Percentiles rank a stretch among this genome's conserved stretches.
Conservation (phyloP, 805 yeast genomes). For the Metschnikowia cerradonensis region DNA sequence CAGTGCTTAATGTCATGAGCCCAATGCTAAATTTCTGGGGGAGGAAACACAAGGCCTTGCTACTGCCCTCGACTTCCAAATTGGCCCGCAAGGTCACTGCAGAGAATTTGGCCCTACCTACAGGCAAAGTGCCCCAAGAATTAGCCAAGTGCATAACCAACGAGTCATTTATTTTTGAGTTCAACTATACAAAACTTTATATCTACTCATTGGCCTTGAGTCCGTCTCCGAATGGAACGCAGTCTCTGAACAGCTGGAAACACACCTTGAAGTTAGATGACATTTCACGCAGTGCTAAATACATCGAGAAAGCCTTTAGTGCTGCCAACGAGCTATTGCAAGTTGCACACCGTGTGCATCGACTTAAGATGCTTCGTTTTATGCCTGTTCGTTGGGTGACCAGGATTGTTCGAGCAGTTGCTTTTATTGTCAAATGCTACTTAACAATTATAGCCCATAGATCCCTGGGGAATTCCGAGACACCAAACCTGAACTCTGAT, state of each 20-base stretch:
- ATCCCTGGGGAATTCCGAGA: constrained; percentile 17
- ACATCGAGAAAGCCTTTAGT: constrained; percentile 73
- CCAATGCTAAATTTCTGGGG: constrained; percentile 82
- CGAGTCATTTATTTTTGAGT: constrained; percentile 77
- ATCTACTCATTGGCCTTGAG: constrained; percentile 78
- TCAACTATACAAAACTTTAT: constrained; percentile 77
- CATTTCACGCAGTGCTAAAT: constrained; percentile 66
- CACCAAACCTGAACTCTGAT: constrained; percentile 20
- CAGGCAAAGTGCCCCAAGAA: constrained; percentile 37
- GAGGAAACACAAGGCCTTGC: constrained; percentile 51
- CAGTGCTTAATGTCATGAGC: constrained; percentile 66
- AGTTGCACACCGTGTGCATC: constrained; percentile 67
- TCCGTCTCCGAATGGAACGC: constrained; percentile 25
- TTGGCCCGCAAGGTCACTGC: constrained; percentile 29
- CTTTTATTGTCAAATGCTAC: constrained; percentile 84
- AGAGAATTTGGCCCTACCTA: constrained; percentile 24
- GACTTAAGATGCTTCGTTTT: constrained; percentile 56
- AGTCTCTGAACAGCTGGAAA: constrained; percentile 7
- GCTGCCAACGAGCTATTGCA: constrained; percentile 79
- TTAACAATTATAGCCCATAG: constrained; percentile 55
- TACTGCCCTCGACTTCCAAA: constrained; percentile 47
- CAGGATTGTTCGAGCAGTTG: constrained; percentile 80
- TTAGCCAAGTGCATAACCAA: constrained; percentile 47
- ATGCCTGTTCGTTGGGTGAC: constrained; percentile 95
- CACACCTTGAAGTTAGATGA: constrained; percentile 56